Evolutionary conservation across 1,139 yeast species (phyloP).

Genomic region (Yamadazyma sp.): DNA sequence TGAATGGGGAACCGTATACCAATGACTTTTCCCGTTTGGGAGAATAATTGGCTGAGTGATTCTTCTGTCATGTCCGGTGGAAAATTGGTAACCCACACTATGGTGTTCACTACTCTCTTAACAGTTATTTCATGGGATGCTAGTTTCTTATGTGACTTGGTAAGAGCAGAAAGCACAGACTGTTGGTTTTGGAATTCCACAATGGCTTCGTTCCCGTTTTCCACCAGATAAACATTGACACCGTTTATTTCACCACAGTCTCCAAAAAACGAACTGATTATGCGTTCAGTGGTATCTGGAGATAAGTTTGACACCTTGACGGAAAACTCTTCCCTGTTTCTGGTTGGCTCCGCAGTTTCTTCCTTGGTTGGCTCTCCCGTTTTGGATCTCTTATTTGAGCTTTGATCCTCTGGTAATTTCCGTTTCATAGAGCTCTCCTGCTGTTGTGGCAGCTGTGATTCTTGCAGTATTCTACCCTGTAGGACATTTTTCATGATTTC

Average conservation of each 20-base stretch:
- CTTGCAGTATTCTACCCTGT: too few relatives aligned
- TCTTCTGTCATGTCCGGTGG: slow-evolving; percentile 55
- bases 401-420: not conserved
- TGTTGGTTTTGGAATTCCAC: slow-evolving; percentile 55
- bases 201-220: slow-evolving; percentile 32
- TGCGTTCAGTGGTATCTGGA: slow-evolving; percentile 23
- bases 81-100: slow-evolving; percentile 71
- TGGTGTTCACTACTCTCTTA: slow-evolving; percentile 41
- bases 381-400: not conserved
- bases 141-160: slow-evolving; percentile 53
- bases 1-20: slow-evolving; percentile 70
- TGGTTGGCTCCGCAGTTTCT: slow-evolving; percentile 9
- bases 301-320: slow-evolving; percentile 49
- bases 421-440: not conserved
- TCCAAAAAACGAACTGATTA: slow-evolving; percentile 44
- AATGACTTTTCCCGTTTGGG: slow-evolving; percentile 43
- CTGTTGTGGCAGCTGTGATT: too few relatives aligned
- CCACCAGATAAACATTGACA: slow-evolving; percentile 29
- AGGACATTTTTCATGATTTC: slow-evolving; percentile 15
- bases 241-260: slow-evolving; percentile 57
- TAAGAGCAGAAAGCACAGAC: slow-evolving; percentile 60
- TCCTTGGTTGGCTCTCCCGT: slow-evolving; percentile 1
- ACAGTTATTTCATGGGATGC: slow-evolving; percentile 47
- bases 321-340: slow-evolving; percentile 60
- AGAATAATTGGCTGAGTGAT: slow-evolving; percentile 44